These are phyloP conservation scores for Pseudozyma pruni DNA, from an alignment of 1,284 basidiomycete genomes.

Conservation along the genomic window DNA sequence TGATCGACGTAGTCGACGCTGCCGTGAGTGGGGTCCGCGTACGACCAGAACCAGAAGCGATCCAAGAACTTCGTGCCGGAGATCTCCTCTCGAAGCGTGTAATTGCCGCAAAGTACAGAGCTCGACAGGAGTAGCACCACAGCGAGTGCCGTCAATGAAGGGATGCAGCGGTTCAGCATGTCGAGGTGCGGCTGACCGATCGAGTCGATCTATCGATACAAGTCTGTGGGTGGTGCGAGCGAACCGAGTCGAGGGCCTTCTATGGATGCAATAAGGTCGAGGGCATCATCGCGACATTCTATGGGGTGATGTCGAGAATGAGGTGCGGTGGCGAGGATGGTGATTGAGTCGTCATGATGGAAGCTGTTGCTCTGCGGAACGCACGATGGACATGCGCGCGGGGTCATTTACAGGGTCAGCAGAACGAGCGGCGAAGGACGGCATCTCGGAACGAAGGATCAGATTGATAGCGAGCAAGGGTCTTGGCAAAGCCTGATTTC, in stretches of 20 bases:
- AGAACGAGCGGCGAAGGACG: slow-evolving; percentile 3
- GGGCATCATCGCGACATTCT: not conserved
- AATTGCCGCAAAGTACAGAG: slow-evolving; percentile 28
- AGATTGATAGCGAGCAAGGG: slow-evolving; percentile 20
- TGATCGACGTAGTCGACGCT: slow-evolving; percentile 49
- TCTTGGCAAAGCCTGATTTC: slow-evolving; percentile 13
- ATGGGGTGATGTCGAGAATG: not conserved
- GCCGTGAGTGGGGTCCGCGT: slow-evolving; percentile 49
- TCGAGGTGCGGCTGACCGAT: not conserved
- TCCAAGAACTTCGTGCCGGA: slow-evolving; percentile 43
- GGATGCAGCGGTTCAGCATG: not conserved
- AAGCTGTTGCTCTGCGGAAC: no score
- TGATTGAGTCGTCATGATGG: not conserved
- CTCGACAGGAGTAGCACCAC: slow-evolving; percentile 15
- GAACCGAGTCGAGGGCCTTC: slow-evolving; percentile 11
- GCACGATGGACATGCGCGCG: no score
- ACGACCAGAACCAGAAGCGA: slow-evolving; percentile 50
- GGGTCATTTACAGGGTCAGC: no score
- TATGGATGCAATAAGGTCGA: not conserved
- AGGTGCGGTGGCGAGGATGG: not conserved
- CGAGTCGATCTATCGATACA: not conserved
- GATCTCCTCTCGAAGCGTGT: slow-evolving; percentile 46
- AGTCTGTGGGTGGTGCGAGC: not conserved
- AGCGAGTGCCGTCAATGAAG: slow-evolving; percentile 4
- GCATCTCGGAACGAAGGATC: slow-evolving; percentile 12